phyloP scores from a whole-genome alignment of 2,329 filamentous ascomycete genomes.

The Aspergillus terreus region DNA sequence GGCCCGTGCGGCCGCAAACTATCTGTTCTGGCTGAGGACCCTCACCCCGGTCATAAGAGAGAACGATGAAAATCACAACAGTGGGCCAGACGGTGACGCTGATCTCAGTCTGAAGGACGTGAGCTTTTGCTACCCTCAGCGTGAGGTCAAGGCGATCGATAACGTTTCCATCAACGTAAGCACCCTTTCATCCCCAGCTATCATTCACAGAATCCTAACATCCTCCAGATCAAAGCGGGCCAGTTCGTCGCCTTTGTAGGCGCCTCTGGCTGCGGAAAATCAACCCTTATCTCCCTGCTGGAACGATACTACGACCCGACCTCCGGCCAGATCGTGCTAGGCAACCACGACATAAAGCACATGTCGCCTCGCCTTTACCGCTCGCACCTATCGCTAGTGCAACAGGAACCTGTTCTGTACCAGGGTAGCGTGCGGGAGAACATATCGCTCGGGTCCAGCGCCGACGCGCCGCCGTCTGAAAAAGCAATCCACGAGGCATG shows the following conservation, averaged over 20 bases:
- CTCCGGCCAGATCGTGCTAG: constrained; percentile 35
- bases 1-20: constrained; percentile 35
- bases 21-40: constrained; percentile 28
- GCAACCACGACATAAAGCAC: constrained; percentile 23
- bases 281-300: constrained; percentile 44
- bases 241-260: constrained; percentile 47
- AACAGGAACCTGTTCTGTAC: constrained; percentile 45
- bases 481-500: constrained; percentile 46
- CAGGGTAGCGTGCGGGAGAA: constrained; percentile 45
- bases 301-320: constrained; percentile 47
- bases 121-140: constrained; percentile 31
- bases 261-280: constrained; percentile 48
- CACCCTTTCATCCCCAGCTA: not conserved
- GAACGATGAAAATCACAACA: constrained; percentile 4
- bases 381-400: constrained; percentile 27
- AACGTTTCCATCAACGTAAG: not conserved
- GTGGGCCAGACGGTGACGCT: not conserved
- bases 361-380: constrained; percentile 28
- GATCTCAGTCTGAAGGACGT: constrained; percentile 3
- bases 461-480: constrained; percentile 25
- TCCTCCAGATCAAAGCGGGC: constrained; percentile 33
- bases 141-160: not conserved
- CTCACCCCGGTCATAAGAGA: constrained; percentile 1
- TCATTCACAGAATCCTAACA: not conserved
- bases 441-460: constrained; percentile 42